These are phyloP conservation scores for Phytophthora sojae DNA, from an alignment of 352 stramenopile species.

Conservation along the genomic window DNA sequence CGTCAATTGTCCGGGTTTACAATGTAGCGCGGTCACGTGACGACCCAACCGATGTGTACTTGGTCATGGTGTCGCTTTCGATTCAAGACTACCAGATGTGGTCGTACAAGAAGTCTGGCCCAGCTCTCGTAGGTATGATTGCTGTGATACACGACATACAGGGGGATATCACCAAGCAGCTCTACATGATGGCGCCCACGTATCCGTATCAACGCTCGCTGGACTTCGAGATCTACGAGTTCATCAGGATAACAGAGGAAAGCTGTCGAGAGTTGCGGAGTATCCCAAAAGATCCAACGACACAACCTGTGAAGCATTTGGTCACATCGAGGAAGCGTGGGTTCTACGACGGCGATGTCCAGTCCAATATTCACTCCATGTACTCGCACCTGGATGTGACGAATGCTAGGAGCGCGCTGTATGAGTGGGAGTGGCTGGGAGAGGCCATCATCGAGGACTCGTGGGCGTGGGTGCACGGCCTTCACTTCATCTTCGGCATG, in stretches of 20 bases:
- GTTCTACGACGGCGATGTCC: conserved; percentile 38
- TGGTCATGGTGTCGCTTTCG: conserved; percentile 32
- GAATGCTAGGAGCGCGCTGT: conserved; percentile 7
- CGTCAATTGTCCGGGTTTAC: conserved; percentile 24
- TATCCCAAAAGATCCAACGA: conserved; percentile 2
- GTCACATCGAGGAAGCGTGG: conserved; percentile 34
- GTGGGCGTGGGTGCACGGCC: conserved; percentile 47
- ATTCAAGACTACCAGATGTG: conserved; percentile 41
- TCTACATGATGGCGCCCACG: conserved; percentile 36
- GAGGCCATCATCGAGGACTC: conserved; percentile 36
- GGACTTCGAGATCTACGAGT: conserved; percentile 39
- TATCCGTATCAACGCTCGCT: conserved; percentile 42
- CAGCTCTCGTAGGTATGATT: conserved; percentile 36
- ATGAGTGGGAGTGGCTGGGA: conserved; percentile 20
- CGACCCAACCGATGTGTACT: conserved; percentile 17
- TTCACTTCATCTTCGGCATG: conserved; percentile 42
- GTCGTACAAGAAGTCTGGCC: conserved; percentile 27
- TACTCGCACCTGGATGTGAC: conserved; percentile 21
- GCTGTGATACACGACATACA: conserved; percentile 38
- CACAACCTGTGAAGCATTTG: conserved; percentile 35
- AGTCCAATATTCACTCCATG: conserved; percentile 39
- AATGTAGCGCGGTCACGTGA: conserved; percentile 25
- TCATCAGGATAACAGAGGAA: conserved; percentile 23
- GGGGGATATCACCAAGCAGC: conserved; percentile 12
- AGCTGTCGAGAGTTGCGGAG: conserved; percentile 30